Conservation (phyloP, 352 stramenopile species). For the Phytophthora colocasiae region DNA sequence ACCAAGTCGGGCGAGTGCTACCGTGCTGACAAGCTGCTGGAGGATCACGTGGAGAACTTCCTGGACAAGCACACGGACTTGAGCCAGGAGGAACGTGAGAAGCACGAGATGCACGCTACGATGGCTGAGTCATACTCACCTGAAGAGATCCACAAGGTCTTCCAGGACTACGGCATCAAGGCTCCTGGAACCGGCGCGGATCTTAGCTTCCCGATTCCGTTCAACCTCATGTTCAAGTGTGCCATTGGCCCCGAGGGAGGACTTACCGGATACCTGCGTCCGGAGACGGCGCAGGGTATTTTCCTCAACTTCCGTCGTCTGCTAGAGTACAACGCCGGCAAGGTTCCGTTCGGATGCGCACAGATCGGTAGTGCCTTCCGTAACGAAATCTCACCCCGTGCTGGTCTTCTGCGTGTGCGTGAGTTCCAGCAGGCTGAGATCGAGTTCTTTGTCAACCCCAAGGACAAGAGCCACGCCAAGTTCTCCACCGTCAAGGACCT, state of each 20-base stretch:
- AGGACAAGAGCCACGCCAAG: slow-evolving; percentile 98
- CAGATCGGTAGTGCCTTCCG: slow-evolving; percentile 92
- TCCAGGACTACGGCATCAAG: slow-evolving; percentile 96
- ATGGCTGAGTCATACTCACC: slow-evolving; percentile 98
- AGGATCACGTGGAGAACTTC: slow-evolving; percentile 98
- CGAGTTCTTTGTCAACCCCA: slow-evolving; percentile 99
- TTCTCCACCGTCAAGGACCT: slow-evolving; percentile 91
- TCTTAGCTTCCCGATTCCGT: slow-evolving; percentile 97
- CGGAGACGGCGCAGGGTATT: slow-evolving; percentile 98
- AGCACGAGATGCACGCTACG: slow-evolving; percentile 93
- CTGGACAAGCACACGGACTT: slow-evolving; percentile 91
- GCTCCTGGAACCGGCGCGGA: slow-evolving; percentile 90
- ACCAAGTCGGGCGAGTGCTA: slow-evolving; percentile 97
- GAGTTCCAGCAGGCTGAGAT: slow-evolving; percentile 99
- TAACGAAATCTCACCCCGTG: slow-evolving; percentile 98
- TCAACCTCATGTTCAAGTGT: slow-evolving; percentile 99
- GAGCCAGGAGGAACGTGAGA: slow-evolving; percentile 87
- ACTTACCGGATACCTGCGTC: slow-evolving; percentile 96
- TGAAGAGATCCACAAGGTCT: slow-evolving; percentile 96
- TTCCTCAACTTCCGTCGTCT: slow-evolving; percentile 99
- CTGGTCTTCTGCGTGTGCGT: slow-evolving; percentile 96
- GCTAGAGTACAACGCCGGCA: slow-evolving; percentile 98
- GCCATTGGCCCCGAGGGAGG: slow-evolving; percentile 98
- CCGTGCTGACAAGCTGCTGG: slow-evolving; percentile 99
- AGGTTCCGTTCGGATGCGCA: slow-evolving; percentile 86